These are phyloP conservation scores for Phytophthora sojae DNA, from an alignment of 352 stramenopile genomes.

Conservation along the genomic window DNA sequence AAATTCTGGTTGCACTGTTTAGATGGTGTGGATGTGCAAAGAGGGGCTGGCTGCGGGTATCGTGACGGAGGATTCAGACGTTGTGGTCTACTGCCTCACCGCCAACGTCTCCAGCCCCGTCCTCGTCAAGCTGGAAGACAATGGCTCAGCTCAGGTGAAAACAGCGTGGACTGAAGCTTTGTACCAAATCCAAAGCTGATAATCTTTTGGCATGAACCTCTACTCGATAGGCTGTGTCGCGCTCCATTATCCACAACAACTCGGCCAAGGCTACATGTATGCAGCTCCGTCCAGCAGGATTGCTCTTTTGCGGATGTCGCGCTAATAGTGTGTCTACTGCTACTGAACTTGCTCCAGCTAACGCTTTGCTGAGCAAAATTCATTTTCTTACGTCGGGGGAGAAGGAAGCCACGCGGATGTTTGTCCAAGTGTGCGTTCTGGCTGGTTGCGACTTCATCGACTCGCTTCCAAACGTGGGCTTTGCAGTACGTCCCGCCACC, in stretches of 20 bases:
- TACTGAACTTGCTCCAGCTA: slow-evolving; percentile 33
- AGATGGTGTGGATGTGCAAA: slow-evolving; percentile 89
- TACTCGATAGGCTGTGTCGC: slow-evolving; percentile 56
- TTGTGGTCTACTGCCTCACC: slow-evolving; percentile 79
- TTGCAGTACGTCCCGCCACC: slow-evolving; percentile 54
- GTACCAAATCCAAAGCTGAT: not conserved
- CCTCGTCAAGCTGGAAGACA: slow-evolving; percentile 78
- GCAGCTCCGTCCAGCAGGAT: not conserved
- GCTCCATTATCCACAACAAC: slow-evolving; percentile 59
- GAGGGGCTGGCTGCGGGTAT: slow-evolving; percentile 61
- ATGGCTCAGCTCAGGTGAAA: slow-evolving; percentile 58
- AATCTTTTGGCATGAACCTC: not conserved
- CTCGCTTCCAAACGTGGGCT: slow-evolving; percentile 77
- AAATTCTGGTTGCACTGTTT: not conserved
- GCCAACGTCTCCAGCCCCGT: slow-evolving; percentile 58
- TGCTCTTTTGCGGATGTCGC: not conserved
- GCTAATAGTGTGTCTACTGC: not conserved
- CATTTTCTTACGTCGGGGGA: slow-evolving; percentile 63
- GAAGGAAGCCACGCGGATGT: slow-evolving; percentile 73
- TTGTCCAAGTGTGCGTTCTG: slow-evolving; percentile 81
- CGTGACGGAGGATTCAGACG: slow-evolving; percentile 85
- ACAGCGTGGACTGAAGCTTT: not conserved
- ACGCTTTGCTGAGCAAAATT: slow-evolving; percentile 72
- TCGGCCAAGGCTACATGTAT: slow-evolving; percentile 45
- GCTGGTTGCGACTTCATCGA: slow-evolving; percentile 82